Conservation (phyloP, 352 stramenopile species). For the Phytophthora boehmeriae region DNA sequence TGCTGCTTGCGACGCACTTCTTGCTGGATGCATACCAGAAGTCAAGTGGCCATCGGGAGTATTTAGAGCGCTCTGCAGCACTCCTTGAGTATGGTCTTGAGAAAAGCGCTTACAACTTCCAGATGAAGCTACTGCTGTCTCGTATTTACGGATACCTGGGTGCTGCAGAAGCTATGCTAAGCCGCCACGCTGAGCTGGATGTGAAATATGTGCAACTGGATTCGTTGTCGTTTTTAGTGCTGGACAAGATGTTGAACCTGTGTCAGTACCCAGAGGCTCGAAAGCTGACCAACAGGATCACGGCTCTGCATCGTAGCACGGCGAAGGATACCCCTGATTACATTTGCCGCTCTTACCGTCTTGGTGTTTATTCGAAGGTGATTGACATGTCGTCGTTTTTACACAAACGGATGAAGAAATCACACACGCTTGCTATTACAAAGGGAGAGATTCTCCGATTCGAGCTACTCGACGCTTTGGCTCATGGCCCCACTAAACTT, state of each 20-base stretch:
- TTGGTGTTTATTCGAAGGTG: slow-evolving; percentile 87
- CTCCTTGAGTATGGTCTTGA: slow-evolving; percentile 78
- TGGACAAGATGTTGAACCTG: slow-evolving; percentile 79
- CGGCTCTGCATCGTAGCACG: slow-evolving; percentile 58
- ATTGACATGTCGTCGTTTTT: slow-evolving; percentile 84
- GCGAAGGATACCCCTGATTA: slow-evolving; percentile 79
- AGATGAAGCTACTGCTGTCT: slow-evolving; percentile 89
- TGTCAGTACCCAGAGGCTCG: slow-evolving; percentile 62
- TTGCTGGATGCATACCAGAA: slow-evolving; percentile 77
- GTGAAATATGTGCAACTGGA: slow-evolving; percentile 89
- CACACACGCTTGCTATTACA: slow-evolving; percentile 73
- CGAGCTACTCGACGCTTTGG: slow-evolving; percentile 56
- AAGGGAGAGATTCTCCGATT: slow-evolving; percentile 66
- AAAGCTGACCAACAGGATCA: slow-evolving; percentile 54
- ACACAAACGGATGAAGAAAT: slow-evolving; percentile 75
- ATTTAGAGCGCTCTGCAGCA: slow-evolving; percentile 60
- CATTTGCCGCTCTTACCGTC: slow-evolving; percentile 75
- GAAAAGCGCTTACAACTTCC: slow-evolving; percentile 89
- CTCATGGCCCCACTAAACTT: slow-evolving; percentile 46
- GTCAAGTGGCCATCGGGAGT: slow-evolving; percentile 25
- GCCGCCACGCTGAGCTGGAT: slow-evolving; percentile 75
- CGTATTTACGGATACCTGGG: slow-evolving; percentile 80
- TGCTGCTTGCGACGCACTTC: slow-evolving; percentile 75
- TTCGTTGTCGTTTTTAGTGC: slow-evolving; percentile 83
- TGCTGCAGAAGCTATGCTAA: slow-evolving; percentile 67